phyloP scores from a whole-genome alignment of 257 asterid species.

The Nicotiana paniculata region DNA sequence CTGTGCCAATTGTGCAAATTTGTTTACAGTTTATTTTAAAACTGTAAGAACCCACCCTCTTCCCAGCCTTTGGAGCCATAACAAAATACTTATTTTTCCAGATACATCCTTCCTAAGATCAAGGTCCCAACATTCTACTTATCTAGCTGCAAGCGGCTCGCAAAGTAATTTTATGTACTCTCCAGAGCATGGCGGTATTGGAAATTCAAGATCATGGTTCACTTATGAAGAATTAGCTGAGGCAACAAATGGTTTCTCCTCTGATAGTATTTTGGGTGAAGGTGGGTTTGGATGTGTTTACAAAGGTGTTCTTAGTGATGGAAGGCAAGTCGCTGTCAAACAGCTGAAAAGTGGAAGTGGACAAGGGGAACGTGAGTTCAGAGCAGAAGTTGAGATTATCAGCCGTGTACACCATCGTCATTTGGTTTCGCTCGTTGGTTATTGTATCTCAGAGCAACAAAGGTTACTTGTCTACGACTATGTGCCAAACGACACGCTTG shows the following conservation, averaged over 20 bases:
- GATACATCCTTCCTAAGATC: conserved; percentile 60
- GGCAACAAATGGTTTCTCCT: conserved; percentile 59
- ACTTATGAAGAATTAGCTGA: conserved; percentile 59
- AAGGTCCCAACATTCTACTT: conserved; percentile 35
- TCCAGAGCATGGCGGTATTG: conserved; percentile 51
- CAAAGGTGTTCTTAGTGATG: conserved; percentile 67
- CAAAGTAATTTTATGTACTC: conserved; percentile 44
- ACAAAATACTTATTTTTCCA: conserved; percentile 15
- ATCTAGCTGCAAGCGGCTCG: conserved; percentile 43
- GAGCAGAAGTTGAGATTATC: conserved; percentile 90
- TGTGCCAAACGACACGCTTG: conserved; percentile 78
- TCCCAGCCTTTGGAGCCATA: not conserved
- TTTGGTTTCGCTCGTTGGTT: conserved; percentile 89
- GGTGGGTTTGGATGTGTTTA: conserved; percentile 91
- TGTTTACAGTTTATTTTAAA: not conserved
- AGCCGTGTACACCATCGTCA: conserved; percentile 88
- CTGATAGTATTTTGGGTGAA: conserved; percentile 57
- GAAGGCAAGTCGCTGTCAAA: conserved; percentile 82
- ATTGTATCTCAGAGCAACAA: conserved; percentile 67
- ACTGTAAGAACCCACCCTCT: not conserved
- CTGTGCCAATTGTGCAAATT: not conserved
- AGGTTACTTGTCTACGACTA: conserved; percentile 81
- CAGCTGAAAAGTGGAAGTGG: conserved; percentile 85
- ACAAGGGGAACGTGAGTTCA: conserved; percentile 90
- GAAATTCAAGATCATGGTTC: conserved; percentile 67